These are phyloP conservation scores for Euptelea pleiosperma DNA, from an alignment of 164 flowering plant genomes.

Conservation along the genomic window DNA sequence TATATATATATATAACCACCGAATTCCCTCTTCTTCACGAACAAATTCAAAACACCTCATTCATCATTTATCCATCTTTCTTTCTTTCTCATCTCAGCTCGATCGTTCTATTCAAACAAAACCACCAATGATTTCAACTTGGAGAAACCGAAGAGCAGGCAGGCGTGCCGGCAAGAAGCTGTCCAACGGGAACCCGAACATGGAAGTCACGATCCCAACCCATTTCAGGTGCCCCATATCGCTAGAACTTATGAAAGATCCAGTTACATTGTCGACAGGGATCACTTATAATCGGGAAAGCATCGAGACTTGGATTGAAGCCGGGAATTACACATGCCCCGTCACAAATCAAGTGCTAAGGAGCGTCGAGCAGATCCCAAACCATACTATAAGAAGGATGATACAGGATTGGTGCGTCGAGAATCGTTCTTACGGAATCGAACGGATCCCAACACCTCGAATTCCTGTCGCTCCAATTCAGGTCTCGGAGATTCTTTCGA, in stretches of 20 bases:
- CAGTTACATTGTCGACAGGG: slow-evolving; percentile 76
- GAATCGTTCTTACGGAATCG: slow-evolving; percentile 53
- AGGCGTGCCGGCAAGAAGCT: slow-evolving; percentile 25
- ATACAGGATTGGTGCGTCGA: slow-evolving; percentile 88
- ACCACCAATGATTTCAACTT: slow-evolving; percentile 40
- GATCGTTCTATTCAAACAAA: neutral
- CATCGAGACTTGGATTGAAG: slow-evolving; percentile 81
- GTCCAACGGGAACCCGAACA: neutral
- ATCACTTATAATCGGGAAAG: slow-evolving; percentile 75
- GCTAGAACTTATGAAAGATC: slow-evolving; percentile 86
- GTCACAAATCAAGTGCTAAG: slow-evolving; percentile 48
- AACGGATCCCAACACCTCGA: slow-evolving; percentile 80
- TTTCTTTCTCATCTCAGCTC: neutral
- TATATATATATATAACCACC: neutral
- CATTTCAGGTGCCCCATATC: slow-evolving; percentile 83
- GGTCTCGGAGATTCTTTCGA: slow-evolving; percentile 37
- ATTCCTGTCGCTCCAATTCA: slow-evolving; percentile 42
- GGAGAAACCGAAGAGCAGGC: slow-evolving; percentile 39
- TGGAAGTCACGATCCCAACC: slow-evolving; percentile 48
- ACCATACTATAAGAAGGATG: slow-evolving; percentile 63
- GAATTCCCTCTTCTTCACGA: neutral
- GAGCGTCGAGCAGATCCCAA: slow-evolving; percentile 57
- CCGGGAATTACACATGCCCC: slow-evolving; percentile 65
- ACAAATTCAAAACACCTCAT: neutral
- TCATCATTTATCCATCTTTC: neutral